phyloP scores from a whole-genome alignment of 2,329 filamentous ascomycete species.

The Akanthomyces uredinophilus region DNA sequence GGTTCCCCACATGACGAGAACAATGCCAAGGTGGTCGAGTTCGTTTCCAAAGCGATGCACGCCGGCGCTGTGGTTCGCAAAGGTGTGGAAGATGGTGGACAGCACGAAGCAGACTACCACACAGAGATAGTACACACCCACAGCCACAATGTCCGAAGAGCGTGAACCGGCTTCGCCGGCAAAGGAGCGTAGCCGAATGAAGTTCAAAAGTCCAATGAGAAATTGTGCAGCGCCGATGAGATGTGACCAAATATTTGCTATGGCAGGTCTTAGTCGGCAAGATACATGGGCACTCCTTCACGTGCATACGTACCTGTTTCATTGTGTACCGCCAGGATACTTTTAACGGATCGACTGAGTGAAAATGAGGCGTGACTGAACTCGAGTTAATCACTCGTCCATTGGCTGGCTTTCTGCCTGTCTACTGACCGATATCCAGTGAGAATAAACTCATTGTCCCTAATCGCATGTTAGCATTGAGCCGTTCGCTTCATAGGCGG shows the following conservation, averaged over 20 bases:
- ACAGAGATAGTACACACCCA: conserved; percentile 22
- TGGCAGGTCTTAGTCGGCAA: background rate
- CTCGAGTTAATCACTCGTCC: background rate
- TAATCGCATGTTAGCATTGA: background rate
- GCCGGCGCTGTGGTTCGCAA: conserved; percentile 26
- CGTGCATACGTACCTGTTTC: conserved; percentile 17
- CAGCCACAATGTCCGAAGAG: conserved; percentile 13
- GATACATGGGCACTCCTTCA: background rate
- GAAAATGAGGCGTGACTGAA: conserved; percentile 19
- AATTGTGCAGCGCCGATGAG: conserved; percentile 23
- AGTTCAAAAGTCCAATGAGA: conserved; percentile 16
- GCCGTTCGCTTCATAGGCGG: background rate
- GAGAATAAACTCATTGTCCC: conserved; percentile 20
- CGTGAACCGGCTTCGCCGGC: conserved; percentile 10
- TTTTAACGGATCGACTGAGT: conserved; percentile 15
- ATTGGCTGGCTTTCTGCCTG: background rate
- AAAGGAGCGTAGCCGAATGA: conserved; percentile 11
- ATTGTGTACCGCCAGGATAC: conserved; percentile 20
- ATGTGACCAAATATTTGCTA: conserved; percentile 29
- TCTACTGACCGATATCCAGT: conserved; percentile 18
- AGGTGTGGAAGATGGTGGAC: conserved; percentile 24
- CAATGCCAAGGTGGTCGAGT: conserved; percentile 27
- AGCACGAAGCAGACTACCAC: conserved; percentile 25
- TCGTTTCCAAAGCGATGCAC: conserved; percentile 26
- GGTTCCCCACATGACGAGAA: conserved; percentile 25